A percentile compares a stretch with the other conserved stretches of the same genome.
phyloP scores from a whole-genome alignment of 1,284 basidiomycete genomes.

The Leucoagaricus sp. region DNA sequence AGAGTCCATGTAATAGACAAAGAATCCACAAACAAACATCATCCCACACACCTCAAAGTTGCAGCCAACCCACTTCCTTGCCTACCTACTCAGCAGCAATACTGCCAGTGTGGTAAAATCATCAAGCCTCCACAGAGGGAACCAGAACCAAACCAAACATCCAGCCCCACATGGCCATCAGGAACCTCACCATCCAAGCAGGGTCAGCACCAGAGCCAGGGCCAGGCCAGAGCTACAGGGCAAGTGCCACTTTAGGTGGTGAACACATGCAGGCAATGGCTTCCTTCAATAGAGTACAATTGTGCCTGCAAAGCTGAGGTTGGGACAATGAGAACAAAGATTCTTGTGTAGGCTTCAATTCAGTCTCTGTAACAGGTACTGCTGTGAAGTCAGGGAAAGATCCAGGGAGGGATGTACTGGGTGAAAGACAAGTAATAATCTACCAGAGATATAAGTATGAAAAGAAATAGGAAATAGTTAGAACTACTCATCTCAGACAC shows the following conservation, averaged over 20 bases:
- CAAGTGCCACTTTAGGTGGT: conserved; percentile 69
- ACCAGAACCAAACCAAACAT: conserved; percentile 46
- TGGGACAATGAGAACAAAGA: not conserved
- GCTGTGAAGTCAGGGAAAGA: not conserved
- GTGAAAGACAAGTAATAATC: too few species aligned
- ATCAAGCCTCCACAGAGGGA: conserved; percentile 22
- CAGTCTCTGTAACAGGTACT: not conserved
- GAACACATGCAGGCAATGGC: conserved; percentile 22
- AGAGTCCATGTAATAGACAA: not conserved
- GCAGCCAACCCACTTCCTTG: not conserved
- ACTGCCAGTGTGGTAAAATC: too few species aligned
- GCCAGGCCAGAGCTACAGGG: conserved; percentile 72
- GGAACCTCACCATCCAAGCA: conserved; percentile 75
- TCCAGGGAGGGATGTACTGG: conserved; percentile 1
- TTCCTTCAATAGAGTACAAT: conserved; percentile 4
- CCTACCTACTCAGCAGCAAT: not conserved
- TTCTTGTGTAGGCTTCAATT: not conserved
- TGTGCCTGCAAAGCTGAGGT: not conserved
- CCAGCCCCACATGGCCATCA: conserved; percentile 81
- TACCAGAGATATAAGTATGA: too few species aligned
- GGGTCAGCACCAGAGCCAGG: conserved; percentile 67
- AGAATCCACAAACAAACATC: not conserved
- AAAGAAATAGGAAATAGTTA: too few species aligned
- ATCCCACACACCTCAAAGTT: not conserved
- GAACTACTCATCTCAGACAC: too few species aligned